phyloP scores from a whole-genome alignment of 2,329 filamentous ascomycete genomes.

The Fusarium burgessii region DNA sequence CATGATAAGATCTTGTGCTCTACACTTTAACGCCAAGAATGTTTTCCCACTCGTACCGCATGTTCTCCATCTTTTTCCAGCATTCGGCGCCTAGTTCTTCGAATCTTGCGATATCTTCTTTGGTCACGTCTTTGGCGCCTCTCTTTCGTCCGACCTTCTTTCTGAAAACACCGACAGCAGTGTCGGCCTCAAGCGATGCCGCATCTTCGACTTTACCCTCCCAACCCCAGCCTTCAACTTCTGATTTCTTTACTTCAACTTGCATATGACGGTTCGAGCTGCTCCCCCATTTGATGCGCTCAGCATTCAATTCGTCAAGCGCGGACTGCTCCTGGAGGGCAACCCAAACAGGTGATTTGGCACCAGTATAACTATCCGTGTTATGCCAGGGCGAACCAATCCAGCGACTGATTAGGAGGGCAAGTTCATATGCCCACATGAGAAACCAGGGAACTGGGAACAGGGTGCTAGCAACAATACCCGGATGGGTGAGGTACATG shows the following conservation, averaged over 20 bases:
- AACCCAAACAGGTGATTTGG: conserved; percentile 81
- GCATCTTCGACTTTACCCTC: conserved; percentile 67
- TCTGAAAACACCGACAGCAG: conserved; percentile 60
- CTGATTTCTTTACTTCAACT: conserved; percentile 77
- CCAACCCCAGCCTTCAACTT: conserved; percentile 89
- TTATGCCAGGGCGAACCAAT: conserved; percentile 91
- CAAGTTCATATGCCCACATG: conserved; percentile 73
- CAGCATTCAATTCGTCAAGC: conserved; percentile 66
- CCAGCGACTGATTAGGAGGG: conserved; percentile 79
- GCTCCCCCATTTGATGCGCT: conserved; percentile 86
- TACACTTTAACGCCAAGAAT: conserved; percentile 39
- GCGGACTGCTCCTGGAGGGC: conserved; percentile 74
- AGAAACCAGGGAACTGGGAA: conserved; percentile 79
- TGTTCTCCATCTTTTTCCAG: conserved; percentile 78
- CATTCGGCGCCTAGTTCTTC: conserved; percentile 69
- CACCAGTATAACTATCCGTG: conserved; percentile 80
- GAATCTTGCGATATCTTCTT: conserved; percentile 71
- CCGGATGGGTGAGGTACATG: conserved; percentile 86
- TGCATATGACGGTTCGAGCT: conserved; percentile 70
- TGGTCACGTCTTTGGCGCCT: conserved; percentile 68
- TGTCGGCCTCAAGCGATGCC: conserved; percentile 57
- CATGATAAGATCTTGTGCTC: conserved; percentile 3
- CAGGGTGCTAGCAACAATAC: conserved; percentile 85
- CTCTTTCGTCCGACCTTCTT: conserved; percentile 70
- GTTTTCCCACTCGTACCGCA: conserved; percentile 76